These are phyloP conservation scores for Ascoidea asiatica DNA, from an alignment of 805 yeast genomes.

Conservation along the genomic window DNA sequence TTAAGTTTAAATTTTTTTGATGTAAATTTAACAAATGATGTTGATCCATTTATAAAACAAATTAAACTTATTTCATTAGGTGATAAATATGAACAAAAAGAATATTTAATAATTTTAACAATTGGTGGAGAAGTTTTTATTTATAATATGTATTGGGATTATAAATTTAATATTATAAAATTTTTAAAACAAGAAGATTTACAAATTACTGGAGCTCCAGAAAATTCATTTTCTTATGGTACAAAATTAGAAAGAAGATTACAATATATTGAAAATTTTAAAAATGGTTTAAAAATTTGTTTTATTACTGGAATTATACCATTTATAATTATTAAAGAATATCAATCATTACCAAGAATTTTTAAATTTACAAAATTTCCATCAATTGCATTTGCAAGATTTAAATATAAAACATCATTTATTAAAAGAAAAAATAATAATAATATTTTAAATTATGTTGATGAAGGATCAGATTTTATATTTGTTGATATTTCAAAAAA, in stretches of 20 bases:
- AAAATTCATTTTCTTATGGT: conserved; percentile 58
- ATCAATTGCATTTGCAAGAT: conserved; percentile 51
- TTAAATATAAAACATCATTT: conserved; percentile 18
- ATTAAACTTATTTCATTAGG: conserved; percentile 54
- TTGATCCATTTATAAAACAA: conserved; percentile 38
- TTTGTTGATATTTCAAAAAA: conserved; percentile 58
- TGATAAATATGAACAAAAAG: conserved; percentile 36
- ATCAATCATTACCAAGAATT: conserved; percentile 49
- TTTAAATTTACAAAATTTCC: conserved; percentile 55
- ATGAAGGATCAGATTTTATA: conserved; percentile 31
- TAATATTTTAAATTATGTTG: conserved; percentile 17
- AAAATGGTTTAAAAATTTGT: conserved; percentile 41
- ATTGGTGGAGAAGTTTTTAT: conserved; percentile 69
- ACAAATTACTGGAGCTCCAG: conserved; percentile 65
- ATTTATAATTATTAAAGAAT: conserved; percentile 49
- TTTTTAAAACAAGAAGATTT: conserved; percentile 27
- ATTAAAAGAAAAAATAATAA: conserved; percentile 4
- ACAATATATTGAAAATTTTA: conserved; percentile 39
- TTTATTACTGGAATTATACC: conserved; percentile 69
- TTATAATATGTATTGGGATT: conserved; percentile 42
- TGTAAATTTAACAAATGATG: conserved; percentile 8
- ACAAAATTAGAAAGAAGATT: conserved; percentile 57
- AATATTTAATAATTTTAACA: conserved; percentile 57
- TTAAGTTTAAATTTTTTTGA: conserved; percentile 9
- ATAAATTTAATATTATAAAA: conserved; percentile 27